A percentile compares a stretch with the other conserved stretches of the same genome.
These are phyloP conservation scores for Mycotypha africana DNA, from an alignment of 371 early-diverging fungal genomes.

Conservation along the genomic window DNA sequence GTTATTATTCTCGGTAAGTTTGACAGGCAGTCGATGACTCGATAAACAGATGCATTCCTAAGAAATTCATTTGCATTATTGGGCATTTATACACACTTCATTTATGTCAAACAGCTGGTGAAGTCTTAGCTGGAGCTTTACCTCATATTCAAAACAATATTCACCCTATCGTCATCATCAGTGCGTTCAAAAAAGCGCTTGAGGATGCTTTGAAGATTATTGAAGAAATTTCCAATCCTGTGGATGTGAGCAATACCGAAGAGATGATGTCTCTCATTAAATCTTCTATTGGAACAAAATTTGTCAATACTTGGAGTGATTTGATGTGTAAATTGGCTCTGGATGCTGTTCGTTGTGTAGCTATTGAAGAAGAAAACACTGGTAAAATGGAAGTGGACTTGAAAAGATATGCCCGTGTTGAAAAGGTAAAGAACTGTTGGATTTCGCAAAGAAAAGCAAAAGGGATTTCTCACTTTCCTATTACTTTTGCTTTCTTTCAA, in stretches of 20 bases:
- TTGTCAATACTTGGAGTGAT: conserved; percentile 93
- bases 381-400: conserved; percentile 88
- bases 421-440: conserved; percentile 66
- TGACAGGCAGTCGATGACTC: not conserved
- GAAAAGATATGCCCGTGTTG: conserved; percentile 97
- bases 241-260: conserved; percentile 77
- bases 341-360: conserved; percentile 93
- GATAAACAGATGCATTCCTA: too few species aligned
- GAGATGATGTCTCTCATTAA: conserved; percentile 92
- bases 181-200: conserved; percentile 88
- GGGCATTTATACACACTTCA: too few species aligned
- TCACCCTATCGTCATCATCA: conserved; percentile 98
- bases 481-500: not conserved
- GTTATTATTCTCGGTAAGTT: conserved; percentile 95
- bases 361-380: conserved; percentile 66
- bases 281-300: conserved; percentile 96
- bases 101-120: conserved; percentile 93
- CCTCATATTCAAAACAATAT: conserved; percentile 95
- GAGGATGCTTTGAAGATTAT: conserved; percentile 87
- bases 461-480: not conserved
- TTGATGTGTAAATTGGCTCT: conserved; percentile 97
- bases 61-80: too few species aligned
- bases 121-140: conserved; percentile 87
- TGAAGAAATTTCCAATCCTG: conserved; percentile 77
- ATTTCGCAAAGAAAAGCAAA: not conserved